Percentiles rank a stretch among this genome's conserved stretches.
Conservation (phyloP, 1,284 basidiomycete species). For the Mycena sp. region DNA sequence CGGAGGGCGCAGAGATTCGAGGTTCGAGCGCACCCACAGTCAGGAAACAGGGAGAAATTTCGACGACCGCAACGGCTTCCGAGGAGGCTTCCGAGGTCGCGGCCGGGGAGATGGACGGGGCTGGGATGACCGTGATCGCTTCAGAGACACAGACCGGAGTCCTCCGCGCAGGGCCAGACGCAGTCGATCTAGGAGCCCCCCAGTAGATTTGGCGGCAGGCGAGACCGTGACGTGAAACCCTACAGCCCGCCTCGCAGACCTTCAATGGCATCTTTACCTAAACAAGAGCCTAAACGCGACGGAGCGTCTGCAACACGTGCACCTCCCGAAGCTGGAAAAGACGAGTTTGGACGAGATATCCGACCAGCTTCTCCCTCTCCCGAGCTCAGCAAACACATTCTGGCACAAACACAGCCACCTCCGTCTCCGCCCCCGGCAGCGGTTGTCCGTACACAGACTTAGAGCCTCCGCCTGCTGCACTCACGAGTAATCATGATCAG, state of each 20-base stretch:
- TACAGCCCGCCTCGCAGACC: constrained; percentile 67
- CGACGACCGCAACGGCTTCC: constrained; percentile 56
- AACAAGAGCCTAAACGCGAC: constrained; percentile 4
- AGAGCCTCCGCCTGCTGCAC: constrained; percentile 48
- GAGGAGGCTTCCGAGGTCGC: constrained; percentile 57
- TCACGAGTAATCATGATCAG: constrained; percentile 51
- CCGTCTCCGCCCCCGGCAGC: constrained; percentile 31
- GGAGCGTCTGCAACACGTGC: constrained; percentile 24
- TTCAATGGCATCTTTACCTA: constrained; percentile 36
- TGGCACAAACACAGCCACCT: constrained; percentile 39
- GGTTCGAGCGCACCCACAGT: constrained; percentile 57
- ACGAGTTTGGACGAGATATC: constrained; percentile 86
- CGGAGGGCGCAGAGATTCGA: constrained; percentile 51
- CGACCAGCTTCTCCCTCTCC: constrained; percentile 57
- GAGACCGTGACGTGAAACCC: constrained; percentile 56
- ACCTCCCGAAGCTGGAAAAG: constrained; percentile 56
- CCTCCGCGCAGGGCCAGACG: constrained; percentile 50
- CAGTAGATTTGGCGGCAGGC: constrained; percentile 56
- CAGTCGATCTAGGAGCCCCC: constrained; percentile 77
- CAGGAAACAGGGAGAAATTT: constrained; percentile 58
- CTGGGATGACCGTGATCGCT: constrained; percentile 61
- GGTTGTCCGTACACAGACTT: constrained; percentile 39
- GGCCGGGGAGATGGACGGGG: constrained; percentile 56
- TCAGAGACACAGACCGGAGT: constrained; percentile 57
- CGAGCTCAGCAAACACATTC: constrained; percentile 44